These are phyloP conservation scores for Stachybotrys echinatus DNA, from an alignment of 2,329 filamentous ascomycete species.

Conservation along the genomic window DNA sequence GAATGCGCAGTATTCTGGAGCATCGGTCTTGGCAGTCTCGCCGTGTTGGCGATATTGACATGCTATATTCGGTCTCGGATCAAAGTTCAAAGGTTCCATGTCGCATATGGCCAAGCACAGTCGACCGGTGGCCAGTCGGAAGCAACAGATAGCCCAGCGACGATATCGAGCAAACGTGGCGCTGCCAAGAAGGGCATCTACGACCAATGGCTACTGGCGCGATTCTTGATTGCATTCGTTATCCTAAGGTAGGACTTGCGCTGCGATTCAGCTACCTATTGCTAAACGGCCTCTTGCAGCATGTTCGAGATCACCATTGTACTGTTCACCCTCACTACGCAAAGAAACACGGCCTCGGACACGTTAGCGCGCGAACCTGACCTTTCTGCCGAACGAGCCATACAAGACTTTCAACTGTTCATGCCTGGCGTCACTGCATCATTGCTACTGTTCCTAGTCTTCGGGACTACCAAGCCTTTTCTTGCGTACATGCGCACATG, in stretches of 20 bases:
- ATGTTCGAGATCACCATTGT: slow-evolving; percentile 33
- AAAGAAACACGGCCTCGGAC: slow-evolving; percentile 22
- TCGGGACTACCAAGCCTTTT: slow-evolving; percentile 9
- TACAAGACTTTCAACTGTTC: slow-evolving; percentile 13
- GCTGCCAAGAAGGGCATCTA: slow-evolving; percentile 27
- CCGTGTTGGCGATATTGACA: not conserved
- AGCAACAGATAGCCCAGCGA: slow-evolving; percentile 5
- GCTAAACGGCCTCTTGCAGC: slow-evolving; percentile 8
- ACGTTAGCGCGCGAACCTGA: slow-evolving; percentile 23
- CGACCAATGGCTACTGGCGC: slow-evolving; percentile 37
- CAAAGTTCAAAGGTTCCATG: not conserved
- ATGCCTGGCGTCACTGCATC: slow-evolving; percentile 16
- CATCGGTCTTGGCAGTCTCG: not conserved
- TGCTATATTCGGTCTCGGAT: not conserved
- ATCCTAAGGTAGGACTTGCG: slow-evolving; percentile 26
- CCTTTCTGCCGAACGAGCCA: slow-evolving; percentile 17
- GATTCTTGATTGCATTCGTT: slow-evolving; percentile 38
- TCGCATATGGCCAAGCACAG: not conserved
- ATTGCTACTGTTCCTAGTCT: slow-evolving; percentile 8
- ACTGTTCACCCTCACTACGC: slow-evolving; percentile 27
- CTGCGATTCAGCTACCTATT: not conserved
- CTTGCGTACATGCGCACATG: slow-evolving; percentile 5
- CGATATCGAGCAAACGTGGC: slow-evolving; percentile 4
- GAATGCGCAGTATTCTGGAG: not conserved
- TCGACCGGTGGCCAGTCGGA: not conserved